Conservation (phyloP, 805 yeast species). For the Pichia occidentalis region DNA sequence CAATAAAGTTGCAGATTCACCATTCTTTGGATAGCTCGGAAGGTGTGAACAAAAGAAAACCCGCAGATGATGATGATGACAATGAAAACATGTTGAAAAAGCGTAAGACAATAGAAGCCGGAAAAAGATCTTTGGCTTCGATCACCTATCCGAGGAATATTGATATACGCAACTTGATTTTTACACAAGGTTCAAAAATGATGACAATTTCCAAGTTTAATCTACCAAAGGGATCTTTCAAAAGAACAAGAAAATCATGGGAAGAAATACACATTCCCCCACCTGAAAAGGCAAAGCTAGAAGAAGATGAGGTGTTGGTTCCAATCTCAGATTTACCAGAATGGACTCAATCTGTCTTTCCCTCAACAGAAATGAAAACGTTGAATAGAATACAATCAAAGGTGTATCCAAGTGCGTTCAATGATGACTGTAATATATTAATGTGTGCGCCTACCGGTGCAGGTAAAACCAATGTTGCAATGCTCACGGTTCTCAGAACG, state of each 20-base stretch:
- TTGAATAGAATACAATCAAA: constrained; percentile 81
- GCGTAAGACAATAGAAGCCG: constrained; percentile 6
- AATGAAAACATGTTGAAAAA: constrained; percentile 9
- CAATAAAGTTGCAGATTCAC: constrained; percentile 33
- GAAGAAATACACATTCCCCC: constrained; percentile 94
- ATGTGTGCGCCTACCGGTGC: constrained; percentile 99
- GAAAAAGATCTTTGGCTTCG: background rate
- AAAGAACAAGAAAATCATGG: constrained; percentile 62
- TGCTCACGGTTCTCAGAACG: constrained; percentile 66
- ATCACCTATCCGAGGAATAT: constrained; percentile 43
- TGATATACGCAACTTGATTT: constrained; percentile 56
- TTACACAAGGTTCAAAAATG: constrained; percentile 68
- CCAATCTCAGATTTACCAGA: constrained; percentile 59
- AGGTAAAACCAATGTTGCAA: constrained; percentile 95
- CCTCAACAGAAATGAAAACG: constrained; percentile 52
- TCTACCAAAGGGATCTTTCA: constrained; percentile 80
- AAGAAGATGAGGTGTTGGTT: constrained; percentile 39
- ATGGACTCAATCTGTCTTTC: constrained; percentile 80
- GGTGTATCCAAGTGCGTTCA: constrained; percentile 74
- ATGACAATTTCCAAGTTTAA: constrained; percentile 60
- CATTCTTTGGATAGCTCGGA: constrained; percentile 37
- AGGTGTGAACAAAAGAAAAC: constrained; percentile 28
- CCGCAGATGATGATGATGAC: constrained; percentile 9
- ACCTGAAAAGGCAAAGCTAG: constrained; percentile 41
- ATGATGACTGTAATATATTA: constrained; percentile 61